Evolutionary conservation across 108 stramenopile species (phyloP), one percentile per base, ranked within the genome.

Genomic region (Cyclotella distinguenda): DNA sequence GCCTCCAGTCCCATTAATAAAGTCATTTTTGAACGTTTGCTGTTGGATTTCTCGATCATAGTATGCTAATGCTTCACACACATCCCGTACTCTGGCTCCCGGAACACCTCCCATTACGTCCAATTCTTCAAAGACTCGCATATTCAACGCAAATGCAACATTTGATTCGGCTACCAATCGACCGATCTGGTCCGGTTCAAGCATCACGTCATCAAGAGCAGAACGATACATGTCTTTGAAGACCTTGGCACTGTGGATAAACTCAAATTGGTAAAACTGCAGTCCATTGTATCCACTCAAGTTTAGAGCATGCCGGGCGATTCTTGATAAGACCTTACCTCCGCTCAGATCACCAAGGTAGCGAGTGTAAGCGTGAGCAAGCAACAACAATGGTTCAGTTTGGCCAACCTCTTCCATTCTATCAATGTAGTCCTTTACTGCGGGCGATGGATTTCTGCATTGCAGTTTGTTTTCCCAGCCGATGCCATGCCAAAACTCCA

Each of bases 311-410:
- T 84, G 77, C 18, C 79, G 66, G 7, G 89, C 95, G 19, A 90
- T 85, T 10, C 88, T 64, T 7, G 84, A 84, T 36, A 93, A 56
- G 7, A 93, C 73, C 44, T 87, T 88, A 0, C 95, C 95, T 15
- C 95, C 95, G 39, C 72, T 76, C 60, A 96, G 72, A 66, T 96
- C 95, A 27, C 95, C 95, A 50, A 96, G 73, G 60, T 96, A 93
- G 2, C 95, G 84, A 5, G 95, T 96, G 53, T 96, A 96, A 3
- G 91, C 86, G 77, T 96, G 95, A 0, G 89, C 77, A 16, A 96
- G 46, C n/a, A 96, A 68, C 39, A 91, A 68, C 33, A 90, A 51
- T 1, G 90, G 90, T 12, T 88, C 77, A 12, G 33, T 69, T 22
- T 72, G 54, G 3, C 82, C 74, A 8, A 93, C 66, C 26, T 84